Percentiles rank a stretch among this genome's conserved stretches.
Evolutionary conservation across 352 stramenopile species (phyloP).

Genomic region (Phytophthora cryptogea): DNA sequence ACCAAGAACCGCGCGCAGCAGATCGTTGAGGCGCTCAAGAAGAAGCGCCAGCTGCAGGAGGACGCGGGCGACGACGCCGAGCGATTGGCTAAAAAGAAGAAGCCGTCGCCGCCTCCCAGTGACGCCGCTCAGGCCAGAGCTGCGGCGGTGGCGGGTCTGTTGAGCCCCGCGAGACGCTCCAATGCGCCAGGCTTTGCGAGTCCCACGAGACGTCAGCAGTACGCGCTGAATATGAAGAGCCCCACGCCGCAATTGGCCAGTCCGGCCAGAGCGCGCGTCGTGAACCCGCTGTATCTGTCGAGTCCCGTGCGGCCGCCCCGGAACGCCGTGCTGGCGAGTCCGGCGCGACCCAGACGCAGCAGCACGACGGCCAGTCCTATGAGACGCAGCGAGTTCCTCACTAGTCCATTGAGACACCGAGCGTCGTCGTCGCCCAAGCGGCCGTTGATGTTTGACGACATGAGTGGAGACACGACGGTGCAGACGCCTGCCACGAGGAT

Average conservation of each 20-base stretch:
- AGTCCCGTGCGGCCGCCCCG: conserved; percentile 36
- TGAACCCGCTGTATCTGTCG: conserved; percentile 32
- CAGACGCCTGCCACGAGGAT: conserved; percentile 11
- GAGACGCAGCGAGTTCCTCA: conserved; percentile 39
- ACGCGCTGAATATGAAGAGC: conserved; percentile 25
- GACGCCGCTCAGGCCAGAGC: conserved; percentile 11
- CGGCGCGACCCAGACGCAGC: conserved; percentile 25
- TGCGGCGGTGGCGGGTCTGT: conserved; percentile 14
- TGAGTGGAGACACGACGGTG: background rate
- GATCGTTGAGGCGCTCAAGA: conserved; percentile 78
- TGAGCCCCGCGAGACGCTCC: conserved; percentile 29
- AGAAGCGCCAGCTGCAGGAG: conserved; percentile 54
- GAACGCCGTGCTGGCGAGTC: conserved; percentile 26
- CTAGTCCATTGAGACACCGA: conserved; percentile 39
- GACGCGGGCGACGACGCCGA: conserved; percentile 28
- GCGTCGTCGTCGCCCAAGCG: conserved; percentile 41
- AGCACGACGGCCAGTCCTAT: conserved; percentile 35
- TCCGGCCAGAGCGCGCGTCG: conserved; percentile 16
- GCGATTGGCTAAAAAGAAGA: conserved; percentile 29
- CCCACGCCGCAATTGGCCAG: conserved; percentile 31
- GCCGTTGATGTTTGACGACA: conserved; percentile 39
- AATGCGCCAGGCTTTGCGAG: background rate
- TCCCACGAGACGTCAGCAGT: background rate
- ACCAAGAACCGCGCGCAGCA: conserved; percentile 79
- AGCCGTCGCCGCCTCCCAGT: conserved; percentile 12